Conservation (phyloP, 2,329 filamentous ascomycete species). For the Periconia digitata region DNA sequence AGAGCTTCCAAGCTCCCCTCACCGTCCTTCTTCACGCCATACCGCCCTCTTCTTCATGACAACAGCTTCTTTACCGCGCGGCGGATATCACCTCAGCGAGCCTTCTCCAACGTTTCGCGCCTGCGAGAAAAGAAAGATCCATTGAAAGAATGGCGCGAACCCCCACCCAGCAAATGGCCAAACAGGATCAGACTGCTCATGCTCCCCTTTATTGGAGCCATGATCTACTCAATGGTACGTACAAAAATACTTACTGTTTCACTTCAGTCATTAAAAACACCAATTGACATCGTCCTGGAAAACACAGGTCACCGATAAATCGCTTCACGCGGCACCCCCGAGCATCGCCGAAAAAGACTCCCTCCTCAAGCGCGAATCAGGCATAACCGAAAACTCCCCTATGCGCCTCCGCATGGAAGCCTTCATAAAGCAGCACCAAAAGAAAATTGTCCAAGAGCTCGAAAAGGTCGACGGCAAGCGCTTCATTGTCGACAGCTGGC, state of each 20-base stretch:
- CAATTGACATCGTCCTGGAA: not conserved
- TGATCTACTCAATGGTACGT: conserved; percentile 63
- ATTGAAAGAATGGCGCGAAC: conserved; percentile 38
- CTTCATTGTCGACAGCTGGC: conserved; percentile 86
- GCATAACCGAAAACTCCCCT: conserved; percentile 75
- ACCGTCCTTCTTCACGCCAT: conserved; percentile 11
- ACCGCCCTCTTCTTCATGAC: conserved; percentile 15
- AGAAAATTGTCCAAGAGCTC: conserved; percentile 80
- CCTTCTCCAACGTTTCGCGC: conserved; percentile 19
- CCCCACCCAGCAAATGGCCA: conserved; percentile 38
- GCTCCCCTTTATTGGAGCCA: conserved; percentile 54
- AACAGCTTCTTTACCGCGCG: conserved; percentile 16
- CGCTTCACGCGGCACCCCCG: conserved; percentile 57
- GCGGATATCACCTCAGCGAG: conserved; percentile 18
- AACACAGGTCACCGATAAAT: conserved; percentile 37
- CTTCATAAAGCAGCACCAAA: conserved; percentile 91
- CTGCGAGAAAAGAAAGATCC: conserved; percentile 29
- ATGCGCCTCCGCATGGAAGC: conserved; percentile 98
- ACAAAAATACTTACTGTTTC: not conserved
- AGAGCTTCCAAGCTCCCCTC: conserved; percentile 31
- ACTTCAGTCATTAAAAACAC: not conserved
- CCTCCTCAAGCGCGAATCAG: conserved; percentile 74
- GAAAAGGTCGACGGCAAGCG: conserved; percentile 79
- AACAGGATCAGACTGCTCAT: conserved; percentile 49
- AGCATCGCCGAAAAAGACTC: conserved; percentile 84